Evolutionary conservation across 1,284 basidiomycete species (phyloP).

Genomic region (Prillingera fragicola): DNA sequence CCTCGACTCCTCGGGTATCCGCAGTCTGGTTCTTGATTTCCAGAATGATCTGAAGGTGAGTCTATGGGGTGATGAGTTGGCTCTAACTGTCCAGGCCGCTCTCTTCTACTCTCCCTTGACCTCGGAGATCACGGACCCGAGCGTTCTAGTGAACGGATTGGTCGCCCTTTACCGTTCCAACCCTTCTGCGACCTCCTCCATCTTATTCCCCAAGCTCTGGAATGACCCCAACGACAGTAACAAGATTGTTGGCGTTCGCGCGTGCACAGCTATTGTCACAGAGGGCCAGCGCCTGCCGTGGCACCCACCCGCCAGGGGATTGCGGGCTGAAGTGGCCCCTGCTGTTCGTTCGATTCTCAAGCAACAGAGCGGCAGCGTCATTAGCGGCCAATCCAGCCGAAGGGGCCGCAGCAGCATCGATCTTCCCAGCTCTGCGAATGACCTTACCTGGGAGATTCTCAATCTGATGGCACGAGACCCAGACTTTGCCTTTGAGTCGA

Average conservation of each 20-base stretch:
- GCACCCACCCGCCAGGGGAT: slow-evolving; percentile 18
- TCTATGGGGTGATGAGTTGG: background rate
- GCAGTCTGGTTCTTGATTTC: slow-evolving; percentile 62
- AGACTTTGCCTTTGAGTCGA: slow-evolving; percentile 22
- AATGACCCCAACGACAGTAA: slow-evolving; percentile 70
- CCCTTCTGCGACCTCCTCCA: slow-evolving; percentile 57
- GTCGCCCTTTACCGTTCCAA: slow-evolving; percentile 66
- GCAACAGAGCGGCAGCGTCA: slow-evolving; percentile 9
- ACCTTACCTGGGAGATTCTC: slow-evolving; percentile 31
- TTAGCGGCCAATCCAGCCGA: slow-evolving; percentile 8
- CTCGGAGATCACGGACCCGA: slow-evolving; percentile 62
- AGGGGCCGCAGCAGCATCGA: slow-evolving; percentile 15
- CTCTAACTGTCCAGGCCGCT: slow-evolving; percentile 29
- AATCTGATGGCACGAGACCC: slow-evolving; percentile 29
- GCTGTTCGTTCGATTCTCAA: slow-evolving; percentile 29
- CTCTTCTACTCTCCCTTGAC: slow-evolving; percentile 33
- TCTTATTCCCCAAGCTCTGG: slow-evolving; percentile 63
- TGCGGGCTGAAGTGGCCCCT: slow-evolving; percentile 23
- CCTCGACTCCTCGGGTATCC: slow-evolving; percentile 58
- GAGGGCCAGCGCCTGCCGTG: slow-evolving; percentile 37
- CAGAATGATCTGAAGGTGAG: slow-evolving; percentile 71
- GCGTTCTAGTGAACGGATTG: slow-evolving; percentile 68
- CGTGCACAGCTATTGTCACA: slow-evolving; percentile 55
- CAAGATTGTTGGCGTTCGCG: slow-evolving; percentile 70
- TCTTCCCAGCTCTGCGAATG: slow-evolving; percentile 18